A percentile compares a stretch with the other conserved stretches of the same genome.
Conservation (phyloP, 2,329 filamentous ascomycete species). For the Didymella arachidicola region DNA sequence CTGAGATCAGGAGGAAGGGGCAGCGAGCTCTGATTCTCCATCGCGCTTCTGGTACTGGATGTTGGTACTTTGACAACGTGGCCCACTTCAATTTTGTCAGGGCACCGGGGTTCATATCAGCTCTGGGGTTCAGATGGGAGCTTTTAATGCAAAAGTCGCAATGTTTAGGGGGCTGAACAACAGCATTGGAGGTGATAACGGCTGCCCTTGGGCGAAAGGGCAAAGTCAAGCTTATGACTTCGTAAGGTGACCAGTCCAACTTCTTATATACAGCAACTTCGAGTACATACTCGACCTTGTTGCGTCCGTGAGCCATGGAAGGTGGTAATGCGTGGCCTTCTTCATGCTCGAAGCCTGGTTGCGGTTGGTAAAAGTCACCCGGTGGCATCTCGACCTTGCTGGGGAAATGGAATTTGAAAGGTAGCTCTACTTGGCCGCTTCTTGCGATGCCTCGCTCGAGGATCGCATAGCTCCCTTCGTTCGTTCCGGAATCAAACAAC, state of each 20-base stretch:
- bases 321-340: conserved; percentile 2
- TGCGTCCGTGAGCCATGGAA: not conserved
- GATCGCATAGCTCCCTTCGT: not conserved
- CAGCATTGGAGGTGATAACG: not conserved
- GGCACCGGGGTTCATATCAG: not conserved
- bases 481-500: not conserved
- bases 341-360: conserved; percentile 6
- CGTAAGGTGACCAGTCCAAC: not conserved
- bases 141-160: not conserved
- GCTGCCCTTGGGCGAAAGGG: not conserved
- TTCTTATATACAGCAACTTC: not conserved
- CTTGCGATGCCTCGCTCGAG: not conserved
- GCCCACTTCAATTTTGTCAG: not conserved
- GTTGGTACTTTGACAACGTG: not conserved
- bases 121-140: not conserved
- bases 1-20: not conserved
- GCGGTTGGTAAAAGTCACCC: not conserved
- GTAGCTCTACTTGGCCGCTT: not conserved
- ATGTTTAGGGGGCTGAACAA: not conserved
- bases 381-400: not conserved
- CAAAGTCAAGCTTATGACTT: not conserved
- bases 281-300: not conserved
- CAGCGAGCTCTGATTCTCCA: not conserved
- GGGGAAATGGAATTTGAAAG: conserved; percentile 2
- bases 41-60: not conserved